Base-by-base conservation (phyloP, 2,329 filamentous ascomycete genomes). In the Colletotrichum paranaense region DNA sequence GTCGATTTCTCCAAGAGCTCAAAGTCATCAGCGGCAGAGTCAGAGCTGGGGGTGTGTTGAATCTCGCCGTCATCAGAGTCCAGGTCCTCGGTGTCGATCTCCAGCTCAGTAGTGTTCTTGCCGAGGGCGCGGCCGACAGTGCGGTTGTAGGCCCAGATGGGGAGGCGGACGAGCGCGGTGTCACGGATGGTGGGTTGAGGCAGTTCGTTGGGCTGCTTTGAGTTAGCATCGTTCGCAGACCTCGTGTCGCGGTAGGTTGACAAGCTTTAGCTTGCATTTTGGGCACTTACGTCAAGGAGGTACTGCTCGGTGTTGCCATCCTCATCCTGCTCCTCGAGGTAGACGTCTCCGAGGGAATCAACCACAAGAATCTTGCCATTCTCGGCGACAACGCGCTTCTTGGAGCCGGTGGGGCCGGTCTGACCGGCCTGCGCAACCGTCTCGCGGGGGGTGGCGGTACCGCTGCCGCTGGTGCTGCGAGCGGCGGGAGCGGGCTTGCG, bases 361-460 rank as follows among this genome's bases (percentile, higher is more conserved):
- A 99, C 97, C 68, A 99, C 92, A 49, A 99, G 87, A 1, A 97
- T 88, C 86, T 98, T 99, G 77, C 97, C 97, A 78, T 99, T 99
- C 86, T 98, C 93, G 2, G 95, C 96, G 30, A 95, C 91, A 19
- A 98, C 94, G 46, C 94, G 90, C 88, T 96, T 97, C 84, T 94
- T 94, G 42, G 93, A 88, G 24, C 95, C 95, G 49, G 92, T 89
- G 1, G 94, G 91, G 12, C 91, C 90, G 67, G 87, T 82, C 75
- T 83, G 85, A 49, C 24, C 62, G 62, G 42, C 11, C 19, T 49
- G 42, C 42, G 88, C 87, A 60, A 89, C 86, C 0, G 89, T 89
- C 77, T 91, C 78, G 12, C 87, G 86, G 42, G 86, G 83, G 38
- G 77, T 76, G 32, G 73, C 73, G 46, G 69, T 68, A 49, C 74